These are phyloP conservation scores for Platanthera guangdongensis DNA, from an alignment of 106 monocot genomes.

Conservation along the genomic window DNA sequence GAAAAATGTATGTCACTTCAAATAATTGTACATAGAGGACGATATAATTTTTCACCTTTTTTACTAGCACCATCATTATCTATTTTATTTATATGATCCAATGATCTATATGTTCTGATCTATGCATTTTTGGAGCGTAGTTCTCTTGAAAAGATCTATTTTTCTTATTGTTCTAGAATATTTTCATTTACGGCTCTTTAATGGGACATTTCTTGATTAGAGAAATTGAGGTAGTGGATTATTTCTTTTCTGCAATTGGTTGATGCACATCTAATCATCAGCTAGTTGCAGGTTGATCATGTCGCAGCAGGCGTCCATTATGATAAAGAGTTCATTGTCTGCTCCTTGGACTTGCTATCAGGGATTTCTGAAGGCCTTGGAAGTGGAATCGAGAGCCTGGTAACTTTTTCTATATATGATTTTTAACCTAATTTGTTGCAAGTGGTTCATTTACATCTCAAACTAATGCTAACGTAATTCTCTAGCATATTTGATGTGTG, in stretches of 20 bases:
- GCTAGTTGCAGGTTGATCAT: constrained; percentile 63
- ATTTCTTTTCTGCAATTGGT: not conserved
- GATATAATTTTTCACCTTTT: not conserved
- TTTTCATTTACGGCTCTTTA: not conserved
- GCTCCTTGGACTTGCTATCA: constrained; percentile 88
- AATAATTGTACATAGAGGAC: not conserved
- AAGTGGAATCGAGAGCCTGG: constrained; percentile 87
- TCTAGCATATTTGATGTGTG: not conserved
- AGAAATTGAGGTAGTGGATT: not conserved
- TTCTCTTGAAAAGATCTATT: not conserved
- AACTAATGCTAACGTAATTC: not conserved
- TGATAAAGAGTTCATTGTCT: constrained; percentile 96
- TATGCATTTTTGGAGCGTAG: not conserved
- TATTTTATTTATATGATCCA: not conserved
- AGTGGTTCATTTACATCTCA: not conserved
- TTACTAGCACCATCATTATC: not conserved
- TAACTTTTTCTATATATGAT: constrained; percentile 17
- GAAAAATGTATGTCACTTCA: not conserved
- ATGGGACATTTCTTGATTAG: not conserved
- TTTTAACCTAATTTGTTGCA: not conserved
- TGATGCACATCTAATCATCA: not conserved
- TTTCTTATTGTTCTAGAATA: not conserved
- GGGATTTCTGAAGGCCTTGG: constrained; percentile 94
- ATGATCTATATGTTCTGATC: not conserved
- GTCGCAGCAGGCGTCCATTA: constrained; percentile 72